These are phyloP conservation scores for Dalbergia oliveri DNA, from an alignment of 306 rosid genomes.

Conservation along the genomic window DNA sequence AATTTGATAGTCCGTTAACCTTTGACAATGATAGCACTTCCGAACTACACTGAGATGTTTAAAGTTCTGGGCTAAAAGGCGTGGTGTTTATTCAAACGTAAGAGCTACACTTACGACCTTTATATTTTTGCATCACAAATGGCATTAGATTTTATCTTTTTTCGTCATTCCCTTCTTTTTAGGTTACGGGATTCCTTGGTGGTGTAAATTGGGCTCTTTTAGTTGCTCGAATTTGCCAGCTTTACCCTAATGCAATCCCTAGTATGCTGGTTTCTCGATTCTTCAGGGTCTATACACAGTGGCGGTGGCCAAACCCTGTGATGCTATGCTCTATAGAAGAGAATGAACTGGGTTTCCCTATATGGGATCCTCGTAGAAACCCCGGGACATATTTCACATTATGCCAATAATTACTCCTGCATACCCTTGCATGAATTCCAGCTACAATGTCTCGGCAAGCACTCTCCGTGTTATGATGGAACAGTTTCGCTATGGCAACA, in stretches of 20 bases:
- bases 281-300: slow-evolving; percentile 96
- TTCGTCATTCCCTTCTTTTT: slow-evolving; percentile 33
- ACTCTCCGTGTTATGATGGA: slow-evolving; percentile 98
- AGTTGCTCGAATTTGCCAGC: slow-evolving; percentile 96
- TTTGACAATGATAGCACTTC: slow-evolving; percentile 73
- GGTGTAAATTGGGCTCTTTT: slow-evolving; percentile 99
- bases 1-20: slow-evolving; percentile 47
- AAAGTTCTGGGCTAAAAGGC: slow-evolving; percentile 96
- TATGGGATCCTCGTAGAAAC: slow-evolving; percentile 97
- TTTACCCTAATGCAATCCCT: slow-evolving; percentile 97
- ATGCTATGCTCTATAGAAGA: slow-evolving; percentile 95
- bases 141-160: slow-evolving; percentile 11
- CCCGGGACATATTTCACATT: slow-evolving; percentile 83
- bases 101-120: slow-evolving; percentile 44
- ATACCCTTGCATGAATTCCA: slow-evolving; percentile 99
- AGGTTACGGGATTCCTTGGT: slow-evolving; percentile 99
- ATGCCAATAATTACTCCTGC: slow-evolving; percentile 99
- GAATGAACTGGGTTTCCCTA: slow-evolving; percentile 83
- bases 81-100: slow-evolving; percentile 99
- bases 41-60: slow-evolving; percentile 86
- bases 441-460: slow-evolving; percentile 95
- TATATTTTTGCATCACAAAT: background rate
- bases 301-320: slow-evolving; percentile 99
- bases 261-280: slow-evolving; percentile 97
- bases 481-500: slow-evolving; percentile 83